Evolutionary conservation across 805 yeast species (phyloP), one percentile per base, ranked within the genome.

Genomic region (Metschnikowia bowlesiae): DNA sequence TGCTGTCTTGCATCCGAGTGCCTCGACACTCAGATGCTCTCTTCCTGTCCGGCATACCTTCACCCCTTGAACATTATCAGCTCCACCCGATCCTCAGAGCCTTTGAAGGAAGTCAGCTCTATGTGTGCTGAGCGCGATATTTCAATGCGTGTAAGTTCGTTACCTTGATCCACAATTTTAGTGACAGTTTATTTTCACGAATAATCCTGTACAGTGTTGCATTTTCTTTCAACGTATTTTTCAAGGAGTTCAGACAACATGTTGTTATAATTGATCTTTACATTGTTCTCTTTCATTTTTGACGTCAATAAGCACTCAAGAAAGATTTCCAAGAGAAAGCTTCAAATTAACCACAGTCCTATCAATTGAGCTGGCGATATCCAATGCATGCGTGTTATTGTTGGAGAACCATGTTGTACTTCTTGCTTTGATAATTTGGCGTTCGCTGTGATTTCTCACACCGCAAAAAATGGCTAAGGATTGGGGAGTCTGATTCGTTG

Each of bases 361-460:
- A 44, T 79, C 81, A 41, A 81, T 68, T 31, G 66, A 54, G 6
- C 82, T 67, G 31, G 71, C 57, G 79, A 82, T 68, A 56, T 81
- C 83, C 49, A 66, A 56, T 1, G 74, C 83, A 57, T 82, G 85
- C n/a, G 70, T 63, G 13, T 53, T 54, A 58, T 81, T 81, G 2
- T 82, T 82, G 3, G 59, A 59, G 1, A 51, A 53, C 86, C 86
- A 82, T 22, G 67, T 65, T 2, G 57, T 46, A 61, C 79, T 81
- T 35, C 64, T 61, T 13, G 32, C 31, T 4, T 52, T 58, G 40
- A 71, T 69, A 4, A 77, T 62, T 8, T 57, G 46, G 34, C 87
- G 66, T 22, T 65, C 65, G 3, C 87, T 86, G 57, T 82, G 87
- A 61, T 82, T 82, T 33, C 83, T 70, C 52, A 67, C 59, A 57